Conservation (phyloP, 345 rosid species). For the Eucalyptus pauciflora region DNA sequence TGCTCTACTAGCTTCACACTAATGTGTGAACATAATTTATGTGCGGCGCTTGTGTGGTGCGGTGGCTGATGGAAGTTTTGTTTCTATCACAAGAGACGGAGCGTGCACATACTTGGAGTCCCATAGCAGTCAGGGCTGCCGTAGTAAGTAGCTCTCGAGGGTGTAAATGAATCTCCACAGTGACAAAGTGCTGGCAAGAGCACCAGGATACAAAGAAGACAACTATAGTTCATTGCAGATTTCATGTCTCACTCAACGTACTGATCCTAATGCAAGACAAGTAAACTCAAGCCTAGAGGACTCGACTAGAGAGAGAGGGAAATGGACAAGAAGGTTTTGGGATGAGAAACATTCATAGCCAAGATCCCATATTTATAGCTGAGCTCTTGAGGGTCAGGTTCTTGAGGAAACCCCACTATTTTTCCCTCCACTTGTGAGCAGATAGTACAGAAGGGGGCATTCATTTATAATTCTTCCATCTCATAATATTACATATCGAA, state of each 20-base stretch:
- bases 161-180: slow-evolving; percentile 24
- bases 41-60: background rate
- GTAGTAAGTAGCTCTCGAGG: slow-evolving; percentile 67
- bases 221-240: background rate
- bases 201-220: slow-evolving; percentile 5
- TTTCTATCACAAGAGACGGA: background rate
- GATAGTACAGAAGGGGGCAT: background rate
- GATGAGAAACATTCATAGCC: slow-evolving; percentile 1
- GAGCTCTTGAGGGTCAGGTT: background rate
- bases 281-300: background rate
- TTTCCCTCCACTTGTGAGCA: background rate
- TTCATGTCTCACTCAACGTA: slow-evolving; percentile 5
- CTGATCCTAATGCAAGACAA: background rate
- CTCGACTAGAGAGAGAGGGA: background rate
- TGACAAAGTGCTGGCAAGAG: slow-evolving; percentile 29
- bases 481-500: background rate
- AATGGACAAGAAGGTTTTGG: background rate
- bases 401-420: background rate
- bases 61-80: background rate
- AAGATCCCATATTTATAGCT: slow-evolving; percentile 14
- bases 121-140: slow-evolving; percentile 82
- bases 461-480: background rate
- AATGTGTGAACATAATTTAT: background rate
- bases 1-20: background rate
- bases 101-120: slow-evolving; percentile 42